Base-by-base conservation (phyloP, 768 basidiomycete species). In the Termitomyces sp. region DNA sequence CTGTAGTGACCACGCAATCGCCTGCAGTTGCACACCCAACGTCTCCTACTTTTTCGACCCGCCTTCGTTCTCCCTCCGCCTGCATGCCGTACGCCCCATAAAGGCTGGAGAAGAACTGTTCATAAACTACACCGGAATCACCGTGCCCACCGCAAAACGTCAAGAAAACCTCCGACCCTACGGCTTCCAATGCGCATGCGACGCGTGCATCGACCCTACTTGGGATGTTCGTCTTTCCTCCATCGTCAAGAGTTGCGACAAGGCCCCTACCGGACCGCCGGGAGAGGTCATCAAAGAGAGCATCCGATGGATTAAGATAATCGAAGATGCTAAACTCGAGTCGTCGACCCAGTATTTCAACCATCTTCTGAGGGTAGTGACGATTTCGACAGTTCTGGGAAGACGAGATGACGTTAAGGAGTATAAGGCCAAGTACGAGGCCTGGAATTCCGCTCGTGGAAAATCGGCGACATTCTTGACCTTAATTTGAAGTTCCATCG, bases 171-270 rank as follows among this genome's bases (percentile, higher is more conserved):
- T 56, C 40, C 37, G 10, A 8, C 48, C 55, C 16, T 56, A 56
- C 32, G 47, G 47, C 8, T 56, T 56, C 41, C 29, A 50, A 9
- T 56, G 55, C n/a, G 16, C 55, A 25, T 56, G 55, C n/a, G 2
- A 9, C 31, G 21, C 27, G 3, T 56, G 55, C 47, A 27, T 48
- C 19, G 55, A 56, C 12, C 48, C 55, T 12, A 29, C 7, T 16
- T 40, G 38, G 38, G 38, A 40, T 40, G 38, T 40, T 9, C 38
- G 38, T 19, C n/a, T 40, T 40, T 19, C n/a, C 19, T 19, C 5
- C n/a, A 19, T 40, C 4, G 38, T 19, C n/a, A 19, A 19, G 52
- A 56, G 54, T 32, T 32, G 9, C 54, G 19, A 17, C 3, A 17
- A 16, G 5, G 19, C 49, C 25, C 23, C 23, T 1, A 21, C 9